A percentile compares a stretch with the other conserved stretches of the same genome.
Conservation (phyloP, 805 yeast genomes). For the Candida tibetensis region DNA sequence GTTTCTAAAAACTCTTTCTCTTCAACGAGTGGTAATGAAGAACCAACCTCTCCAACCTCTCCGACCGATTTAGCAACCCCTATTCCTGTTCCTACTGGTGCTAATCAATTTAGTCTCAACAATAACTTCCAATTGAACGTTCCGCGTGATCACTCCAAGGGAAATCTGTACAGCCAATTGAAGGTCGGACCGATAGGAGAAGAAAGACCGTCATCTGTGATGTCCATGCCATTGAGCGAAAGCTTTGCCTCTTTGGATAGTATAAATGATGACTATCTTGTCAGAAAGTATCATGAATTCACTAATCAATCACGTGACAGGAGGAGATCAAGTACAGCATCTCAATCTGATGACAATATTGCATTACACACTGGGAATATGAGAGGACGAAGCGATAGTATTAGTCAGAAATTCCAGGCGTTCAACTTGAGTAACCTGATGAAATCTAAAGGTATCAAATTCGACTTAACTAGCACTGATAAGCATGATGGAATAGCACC, state of each 20-base stretch:
- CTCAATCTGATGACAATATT: constrained; percentile 10
- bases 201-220: constrained; percentile 59
- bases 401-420: constrained; percentile 32
- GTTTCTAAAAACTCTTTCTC: constrained; percentile 17
- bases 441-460: constrained; percentile 17
- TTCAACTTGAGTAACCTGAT: constrained; percentile 38
- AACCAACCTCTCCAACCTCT: background rate
- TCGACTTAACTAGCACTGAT: constrained; percentile 1
- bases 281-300: constrained; percentile 35
- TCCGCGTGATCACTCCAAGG: background rate
- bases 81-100: constrained; percentile 12
- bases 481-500: constrained; percentile 22
- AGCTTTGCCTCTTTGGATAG: constrained; percentile 79
- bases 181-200: constrained; percentile 35
- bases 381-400: constrained; percentile 12
- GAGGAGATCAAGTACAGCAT: constrained; percentile 5
- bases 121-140: background rate
- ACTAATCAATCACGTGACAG: constrained; percentile 10
- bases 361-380: constrained; percentile 1
- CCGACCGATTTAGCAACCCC: constrained; percentile 13
- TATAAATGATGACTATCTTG: constrained; percentile 55
- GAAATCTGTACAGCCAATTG: constrained; percentile 7
- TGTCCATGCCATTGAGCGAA: constrained; percentile 64
- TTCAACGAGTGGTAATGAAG: constrained; percentile 6
- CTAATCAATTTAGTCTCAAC: background rate